These are phyloP conservation scores for Phylloporus arenicola DNA, from an alignment of 768 basidiomycete genomes.

Conservation along the genomic window DNA sequence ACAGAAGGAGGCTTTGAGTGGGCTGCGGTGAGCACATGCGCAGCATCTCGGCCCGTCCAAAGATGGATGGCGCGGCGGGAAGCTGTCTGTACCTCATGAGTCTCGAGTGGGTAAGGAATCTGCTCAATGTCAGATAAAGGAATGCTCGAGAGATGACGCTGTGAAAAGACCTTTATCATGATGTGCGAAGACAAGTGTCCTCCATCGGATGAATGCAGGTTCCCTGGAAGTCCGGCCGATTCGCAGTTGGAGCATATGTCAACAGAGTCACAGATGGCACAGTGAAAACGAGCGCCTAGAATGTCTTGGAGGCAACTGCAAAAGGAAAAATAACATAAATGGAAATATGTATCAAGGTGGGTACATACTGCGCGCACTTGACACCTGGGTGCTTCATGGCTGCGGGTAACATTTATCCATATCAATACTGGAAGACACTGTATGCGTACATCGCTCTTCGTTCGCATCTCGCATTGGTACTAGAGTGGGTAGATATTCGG, in stretches of 20 bases:
- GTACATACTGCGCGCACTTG: constrained; percentile 78
- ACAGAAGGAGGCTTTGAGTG: constrained; percentile 54
- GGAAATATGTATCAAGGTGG: not conserved
- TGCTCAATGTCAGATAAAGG: constrained; percentile 27
- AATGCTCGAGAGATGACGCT: not conserved
- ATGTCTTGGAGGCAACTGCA: constrained; percentile 83
- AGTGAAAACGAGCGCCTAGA: constrained; percentile 89
- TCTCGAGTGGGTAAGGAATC: constrained; percentile 83
- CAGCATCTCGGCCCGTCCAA: constrained; percentile 74
- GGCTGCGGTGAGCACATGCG: constrained; percentile 45
- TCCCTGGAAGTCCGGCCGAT: constrained; percentile 79
- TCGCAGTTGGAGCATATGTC: constrained; percentile 89
- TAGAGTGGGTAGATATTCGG: constrained; percentile 28
- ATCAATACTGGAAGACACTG: not conserved
- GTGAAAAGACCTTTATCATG: constrained; percentile 73
- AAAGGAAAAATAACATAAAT: not conserved
- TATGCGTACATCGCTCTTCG: constrained; percentile 57
- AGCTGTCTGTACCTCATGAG: constrained; percentile 66
- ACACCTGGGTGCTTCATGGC: constrained; percentile 77
- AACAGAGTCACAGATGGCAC: constrained; percentile 78
- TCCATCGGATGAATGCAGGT: constrained; percentile 68
- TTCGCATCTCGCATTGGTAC: constrained; percentile 34
- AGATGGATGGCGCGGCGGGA: constrained; percentile 68
- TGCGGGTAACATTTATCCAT: constrained; percentile 23
- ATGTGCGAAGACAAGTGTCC: constrained; percentile 85